Base-by-base conservation (phyloP, 495 filamentous ascomycete genomes). In the Podospora anserina region DNA sequence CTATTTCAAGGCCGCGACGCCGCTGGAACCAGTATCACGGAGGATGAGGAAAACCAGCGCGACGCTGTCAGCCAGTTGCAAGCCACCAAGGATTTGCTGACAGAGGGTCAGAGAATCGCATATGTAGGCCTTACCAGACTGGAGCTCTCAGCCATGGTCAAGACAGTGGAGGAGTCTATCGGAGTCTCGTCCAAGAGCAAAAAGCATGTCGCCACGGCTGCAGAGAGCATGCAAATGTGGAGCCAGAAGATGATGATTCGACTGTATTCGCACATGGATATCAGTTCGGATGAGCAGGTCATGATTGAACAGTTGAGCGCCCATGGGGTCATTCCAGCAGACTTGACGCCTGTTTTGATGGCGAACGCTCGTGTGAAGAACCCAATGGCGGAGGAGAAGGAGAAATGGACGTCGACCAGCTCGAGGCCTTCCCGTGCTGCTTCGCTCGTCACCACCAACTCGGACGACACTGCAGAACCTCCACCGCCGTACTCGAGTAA, bases 281-380 rank as follows among this genome's bases (percentile, higher is more conserved):
- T 99, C 72, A 91, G 88, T 73, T 76, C 90, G 26, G 86, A 84
- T 66, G 95, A 99, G 82, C 95, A 99, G 81, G 82, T 99, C 73
- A 99, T 99, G 95, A 97, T 99, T 70, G 95, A 99, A 78, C 96
- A 99, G 78, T 82, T 99, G 68, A 88, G 90, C 15, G 91, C 92
- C 62, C 95, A 99, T 80, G 96, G 94, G 15, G 93, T 99, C 7
- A 80, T 91, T 68, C 90, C 94, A 2, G 79, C 78, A 39, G 95
- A 99, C 78, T 82, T 99, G 28, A 91, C 92, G 0, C 90, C 90
- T 4, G 85, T 91, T 1, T 83, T 99, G 59, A 96, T 97, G 92
- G 89, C 94, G 68, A 97, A 97, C 80, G 87, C 94, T 23, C 84
- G 93, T 60, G 95, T 99, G 34, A 92, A 92, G 74, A 99, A 99